Evolutionary conservation across 1,284 basidiomycete species (phyloP), one percentile per base, ranked within the genome.

Genomic region (Cerrena zonata): DNA sequence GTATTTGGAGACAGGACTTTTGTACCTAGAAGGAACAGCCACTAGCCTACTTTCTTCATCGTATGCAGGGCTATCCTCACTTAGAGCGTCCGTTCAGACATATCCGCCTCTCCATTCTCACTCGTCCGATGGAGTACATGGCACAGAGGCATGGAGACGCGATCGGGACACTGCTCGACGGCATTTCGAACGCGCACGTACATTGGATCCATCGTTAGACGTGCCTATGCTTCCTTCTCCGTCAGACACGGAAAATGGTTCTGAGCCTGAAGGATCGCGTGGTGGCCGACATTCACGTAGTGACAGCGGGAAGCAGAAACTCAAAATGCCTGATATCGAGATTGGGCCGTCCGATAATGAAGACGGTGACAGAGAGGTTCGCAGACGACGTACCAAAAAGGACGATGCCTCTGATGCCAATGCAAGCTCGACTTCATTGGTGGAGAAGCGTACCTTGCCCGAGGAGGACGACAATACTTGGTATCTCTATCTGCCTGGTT

Each of bases 1-100:
- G 3, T 89, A 86, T 65, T 69, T 86, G 5, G 84, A 87, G 64
- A 84, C 84, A 3, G 87, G 87, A 3, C 71, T 88, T 23, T 75
- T 89, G 23, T 79, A 89, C 60, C 72, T 89, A 12, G 87, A 89
- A 65, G 86, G 87, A 11, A 76, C 82, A 13, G 86, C 87, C 12
- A 75, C 80, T 0, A 70, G 73, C 12, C 72, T 89, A 25, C 76
- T 88, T 26, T 75, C 82, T 5, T 78, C 84, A 2, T 84, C 86
- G 0, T 83, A 82, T 58, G 79, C 84, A 4, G 84, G 84, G 27
- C 73, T 89, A 19, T 84, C 86, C 2, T 88, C 87, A 5, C 79
- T 89, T 53, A 80, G 87, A 38, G 27, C 67, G 69, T 43, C 69
- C 69, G 45, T 70, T 70, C 12, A 45, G 42, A 44, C 40, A 44